Evolutionary conservation across 1,139 yeast genomes (phyloP).

Genomic region (Taiozyma sp.): DNA sequence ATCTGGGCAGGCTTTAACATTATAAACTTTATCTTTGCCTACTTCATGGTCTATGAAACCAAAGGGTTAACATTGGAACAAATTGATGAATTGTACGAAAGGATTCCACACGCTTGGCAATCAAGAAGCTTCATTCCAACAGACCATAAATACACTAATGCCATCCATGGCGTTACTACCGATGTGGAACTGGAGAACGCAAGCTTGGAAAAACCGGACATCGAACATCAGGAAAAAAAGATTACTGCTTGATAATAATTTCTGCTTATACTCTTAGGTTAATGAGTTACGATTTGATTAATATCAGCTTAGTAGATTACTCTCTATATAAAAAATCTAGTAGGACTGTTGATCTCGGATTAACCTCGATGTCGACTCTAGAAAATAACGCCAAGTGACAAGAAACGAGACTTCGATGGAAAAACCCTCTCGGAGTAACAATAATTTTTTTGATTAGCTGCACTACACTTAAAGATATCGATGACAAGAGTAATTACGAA

Average conservation of each 20-base stretch:
- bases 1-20: conserved; percentile 55
- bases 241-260: background rate
- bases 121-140: conserved; percentile 43
- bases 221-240: background rate
- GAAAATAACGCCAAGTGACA: too few relatives aligned
- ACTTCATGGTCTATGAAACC: conserved; percentile 58
- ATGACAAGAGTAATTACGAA: too few relatives aligned
- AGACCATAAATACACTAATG: conserved; percentile 28
- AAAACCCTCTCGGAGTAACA: too few relatives aligned
- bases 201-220: background rate
- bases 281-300: background rate
- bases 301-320: too few relatives aligned
- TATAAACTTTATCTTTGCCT: conserved; percentile 41
- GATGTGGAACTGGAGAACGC: background rate
- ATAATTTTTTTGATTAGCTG: too few relatives aligned
- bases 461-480: too few relatives aligned
- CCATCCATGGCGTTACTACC: background rate
- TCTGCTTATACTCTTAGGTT: background rate
- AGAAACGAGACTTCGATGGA: too few relatives aligned
- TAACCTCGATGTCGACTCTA: too few relatives aligned
- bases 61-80: conserved; percentile 63
- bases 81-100: conserved; percentile 53
- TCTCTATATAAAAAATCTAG: too few relatives aligned
- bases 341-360: too few relatives aligned
- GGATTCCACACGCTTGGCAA: conserved; percentile 35